A percentile compares a stretch with the other conserved stretches of the same genome.
Evolutionary conservation across 768 basidiomycete species (phyloP).

Genomic region (Agaricus sinodeliciosus): DNA sequence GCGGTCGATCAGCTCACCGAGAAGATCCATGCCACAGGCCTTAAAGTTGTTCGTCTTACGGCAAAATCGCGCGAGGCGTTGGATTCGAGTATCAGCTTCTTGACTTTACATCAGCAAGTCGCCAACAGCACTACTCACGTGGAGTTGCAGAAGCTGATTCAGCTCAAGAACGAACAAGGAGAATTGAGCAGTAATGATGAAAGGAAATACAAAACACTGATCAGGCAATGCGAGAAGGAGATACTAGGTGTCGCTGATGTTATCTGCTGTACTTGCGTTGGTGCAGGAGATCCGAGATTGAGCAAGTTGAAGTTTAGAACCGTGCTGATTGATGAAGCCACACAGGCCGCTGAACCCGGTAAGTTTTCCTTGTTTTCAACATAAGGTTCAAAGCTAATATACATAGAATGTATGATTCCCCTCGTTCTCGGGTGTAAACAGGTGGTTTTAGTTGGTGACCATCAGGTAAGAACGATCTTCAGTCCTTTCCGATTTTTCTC

Average conservation of each 20-base stretch:
- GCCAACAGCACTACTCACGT: constrained; percentile 94
- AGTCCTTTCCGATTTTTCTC: constrained; percentile 1
- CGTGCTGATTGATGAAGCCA: constrained; percentile 97
- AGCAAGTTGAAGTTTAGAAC: constrained; percentile 98
- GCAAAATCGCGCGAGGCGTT: constrained; percentile 98
- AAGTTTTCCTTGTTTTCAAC: constrained; percentile 14
- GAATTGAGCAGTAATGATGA: constrained; percentile 96
- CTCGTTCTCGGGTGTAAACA: constrained; percentile 98
- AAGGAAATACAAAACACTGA: constrained; percentile 94
- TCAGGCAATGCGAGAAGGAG: constrained; percentile 95
- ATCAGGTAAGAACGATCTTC: constrained; percentile 40
- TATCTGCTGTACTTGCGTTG: constrained; percentile 97
- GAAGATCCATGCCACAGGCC: constrained; percentile 97
- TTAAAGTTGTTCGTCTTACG: constrained; percentile 96
- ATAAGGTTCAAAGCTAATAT: constrained; percentile 13
- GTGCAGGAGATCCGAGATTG: constrained; percentile 92
- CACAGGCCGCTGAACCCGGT: constrained; percentile 97
- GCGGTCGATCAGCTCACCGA: constrained; percentile 99
- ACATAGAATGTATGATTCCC: constrained; percentile 96
- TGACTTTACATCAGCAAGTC: constrained; percentile 96
- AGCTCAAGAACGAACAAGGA: constrained; percentile 96
- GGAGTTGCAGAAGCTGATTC: constrained; percentile 96
- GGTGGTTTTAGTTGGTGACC: constrained; percentile 95
- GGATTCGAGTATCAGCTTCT: constrained; percentile 89
- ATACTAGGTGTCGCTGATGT: constrained; percentile 93